Conservation (phyloP, 192 early-diverging fungal genomes). For the Coemansia sp. region DNA sequence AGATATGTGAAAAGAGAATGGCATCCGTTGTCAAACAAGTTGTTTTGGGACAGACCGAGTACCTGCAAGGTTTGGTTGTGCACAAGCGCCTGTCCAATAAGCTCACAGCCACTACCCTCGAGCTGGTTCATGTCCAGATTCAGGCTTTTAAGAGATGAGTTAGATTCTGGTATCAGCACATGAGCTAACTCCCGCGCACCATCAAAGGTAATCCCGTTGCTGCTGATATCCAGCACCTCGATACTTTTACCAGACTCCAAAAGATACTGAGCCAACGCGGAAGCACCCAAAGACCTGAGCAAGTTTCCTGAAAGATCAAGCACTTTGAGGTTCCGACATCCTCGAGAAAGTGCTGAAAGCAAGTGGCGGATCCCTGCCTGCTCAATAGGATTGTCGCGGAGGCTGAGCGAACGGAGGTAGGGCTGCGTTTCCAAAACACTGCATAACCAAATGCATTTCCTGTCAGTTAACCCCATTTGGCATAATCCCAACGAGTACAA, state of each 20-base stretch:
- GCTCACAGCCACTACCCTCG: constrained; percentile 15
- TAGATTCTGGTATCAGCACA: background rate
- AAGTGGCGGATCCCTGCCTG: constrained; percentile 5
- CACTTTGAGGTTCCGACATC: constrained; percentile 13
- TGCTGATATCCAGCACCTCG: constrained; percentile 23
- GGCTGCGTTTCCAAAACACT: constrained; percentile 23
- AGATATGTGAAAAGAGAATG: constrained; percentile 17
- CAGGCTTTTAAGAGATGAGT: constrained; percentile 6
- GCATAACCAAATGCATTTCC: constrained; percentile 11
- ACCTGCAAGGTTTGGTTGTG: constrained; percentile 13
- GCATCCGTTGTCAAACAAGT: constrained; percentile 36
- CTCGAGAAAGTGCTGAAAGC: constrained; percentile 5
- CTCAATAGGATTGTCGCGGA: constrained; percentile 27
- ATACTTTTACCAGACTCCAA: constrained; percentile 1
- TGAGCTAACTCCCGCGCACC: constrained; percentile 15
- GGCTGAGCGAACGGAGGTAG: constrained; percentile 21
- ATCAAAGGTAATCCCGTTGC: constrained; percentile 20
- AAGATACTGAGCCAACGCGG: constrained; percentile 14
- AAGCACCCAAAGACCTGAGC: constrained; percentile 19
- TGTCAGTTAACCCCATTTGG: constrained; percentile 22
- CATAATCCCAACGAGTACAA: constrained; percentile 21
- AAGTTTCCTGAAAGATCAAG: constrained; percentile 32
- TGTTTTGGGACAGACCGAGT: constrained; percentile 26
- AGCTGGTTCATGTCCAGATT: constrained; percentile 38
- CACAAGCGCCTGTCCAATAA: constrained; percentile 12